Base-by-base conservation (phyloP, 495 filamentous ascomycete species). In the Podospora anserina region DNA sequence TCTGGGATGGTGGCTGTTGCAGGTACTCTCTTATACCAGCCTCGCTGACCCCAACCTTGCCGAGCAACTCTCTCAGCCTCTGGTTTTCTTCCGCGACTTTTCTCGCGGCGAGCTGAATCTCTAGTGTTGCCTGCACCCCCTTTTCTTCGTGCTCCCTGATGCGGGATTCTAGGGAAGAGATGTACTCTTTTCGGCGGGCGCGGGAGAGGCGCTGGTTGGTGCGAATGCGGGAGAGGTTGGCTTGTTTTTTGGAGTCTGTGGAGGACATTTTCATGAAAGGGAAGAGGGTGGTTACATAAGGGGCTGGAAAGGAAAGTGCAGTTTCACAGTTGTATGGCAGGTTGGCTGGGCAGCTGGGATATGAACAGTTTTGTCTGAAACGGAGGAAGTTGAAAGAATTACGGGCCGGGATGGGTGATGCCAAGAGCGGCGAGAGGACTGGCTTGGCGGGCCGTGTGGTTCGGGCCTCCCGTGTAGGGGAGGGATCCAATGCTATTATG, bases 181-280 rank as follows among this genome's bases (percentile, higher is more conserved):
- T 77, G 74, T 96, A 91, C 74, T 93, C 89, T 78, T 91, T 92
- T 68, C 87, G 87, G 26, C 89, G 83, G 15, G 91, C 91, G 27
- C 92, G 88, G 60, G 90, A 92, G 53, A 88, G 89, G 57, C 92
- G 86, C 73, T 95, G 92, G 75, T 95, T 95, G 61, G 94, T 90
- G n/a, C 92, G 85, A 60, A 88, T 83, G 55, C 88, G 87, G 23
- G 79, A 78, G 23, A 85, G 81, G 67, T 83, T 11, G 39, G 39
- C 39, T 49, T 49, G 39, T 81, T 60, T 78, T 70, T 66, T 81
- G 81, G 63, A 4, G 77, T 69, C 66, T 73, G 56, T 23, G 53
- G 58, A 18, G 19, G 30, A 13, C 26, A 64, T 39, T 55, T 18
- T 9, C n/a, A 58, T 19, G 27, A 32, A 32, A 5, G 30, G 30